Evolutionary conservation across 2,329 filamentous ascomycete species (phyloP), one percentile per base, ranked within the genome.

Genomic region (Colletotrichum aenigma): DNA sequence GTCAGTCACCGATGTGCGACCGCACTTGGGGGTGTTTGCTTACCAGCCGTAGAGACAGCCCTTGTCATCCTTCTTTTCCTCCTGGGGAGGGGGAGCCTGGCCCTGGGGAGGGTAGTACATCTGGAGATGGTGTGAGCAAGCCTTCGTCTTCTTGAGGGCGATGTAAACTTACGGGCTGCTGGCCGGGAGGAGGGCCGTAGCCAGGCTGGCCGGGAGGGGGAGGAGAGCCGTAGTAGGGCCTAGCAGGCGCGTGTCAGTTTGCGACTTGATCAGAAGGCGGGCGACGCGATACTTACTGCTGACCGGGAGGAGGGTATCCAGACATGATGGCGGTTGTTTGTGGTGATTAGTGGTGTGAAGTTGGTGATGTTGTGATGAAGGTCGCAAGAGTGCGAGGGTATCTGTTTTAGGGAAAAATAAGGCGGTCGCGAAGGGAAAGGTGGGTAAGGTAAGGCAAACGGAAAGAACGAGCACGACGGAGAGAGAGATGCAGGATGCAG

Each of bases 41-140:
- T 77, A 85, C 84, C 85, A 87, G 70, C 79, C 80, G 79, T 85
- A 85, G 65, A 86, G 79, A 74, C 85, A 87, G 60, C 85, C 85
- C 77, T 85, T 83, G 61, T 85, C 85, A 76, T 85, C 83, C 78
- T 83, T 85, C 82, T 86, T 85, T 77, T 86, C 84, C 77, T 77
- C 69, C 66, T 83, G 78, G 70, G 84, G 80, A 48, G 81, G 82
- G 65, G 84, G 84, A 12, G 76, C 79, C 75, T 82, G 82, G 43
- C 77, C 78, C 62, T 79, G 81, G 72, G 80, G 80, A 75, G 80
- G 79, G 71, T 81, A 82, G 71, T 80, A 81, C 77, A 77, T 77
- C 77, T 78, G 18, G 21, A 43, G 34, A 26, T 16, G 16, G 28
- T 65, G 43, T 77, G 56, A 67, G 71, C 36, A 48, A 18, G 32